A percentile compares a stretch with the other conserved stretches of the same genome.
phyloP scores from a whole-genome alignment of 345 rosid species.

The Eucalyptus decipiens region DNA sequence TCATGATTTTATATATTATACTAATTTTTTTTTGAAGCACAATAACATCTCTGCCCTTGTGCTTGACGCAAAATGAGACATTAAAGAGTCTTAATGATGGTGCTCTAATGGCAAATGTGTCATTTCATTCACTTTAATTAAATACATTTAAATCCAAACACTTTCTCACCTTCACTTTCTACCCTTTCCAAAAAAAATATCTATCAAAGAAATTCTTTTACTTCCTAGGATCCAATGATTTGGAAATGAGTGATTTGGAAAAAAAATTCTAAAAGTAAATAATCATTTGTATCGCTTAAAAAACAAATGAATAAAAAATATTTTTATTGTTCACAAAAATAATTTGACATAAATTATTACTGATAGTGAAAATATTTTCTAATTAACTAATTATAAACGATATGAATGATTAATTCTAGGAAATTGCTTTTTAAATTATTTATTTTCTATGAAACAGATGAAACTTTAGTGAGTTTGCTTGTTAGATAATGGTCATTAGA shows the following conservation, averaged over 20 bases:
- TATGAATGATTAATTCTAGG: not conserved
- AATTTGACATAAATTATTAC: not conserved
- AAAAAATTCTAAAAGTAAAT: not conserved
- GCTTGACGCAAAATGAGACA: not conserved
- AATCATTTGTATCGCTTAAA: accelerated
- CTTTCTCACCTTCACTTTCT: not conserved
- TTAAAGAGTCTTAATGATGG: not conserved
- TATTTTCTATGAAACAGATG: not conserved
- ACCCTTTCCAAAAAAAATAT: not conserved
- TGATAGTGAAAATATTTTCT: not conserved
- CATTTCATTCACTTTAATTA: not conserved
- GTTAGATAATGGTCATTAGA: not conserved
- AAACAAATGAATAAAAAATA: too few species aligned
- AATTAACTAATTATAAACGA: too few species aligned
- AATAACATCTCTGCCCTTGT: not conserved
- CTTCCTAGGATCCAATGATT: too few species aligned
- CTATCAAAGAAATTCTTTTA: not conserved
- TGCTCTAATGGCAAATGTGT: not conserved
- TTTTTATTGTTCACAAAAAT: too few species aligned
- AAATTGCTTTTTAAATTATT: too few species aligned
- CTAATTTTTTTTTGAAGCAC: not conserved
- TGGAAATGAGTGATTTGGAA: not conserved
- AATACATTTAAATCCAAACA: not conserved
- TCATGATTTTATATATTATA: not conserved
- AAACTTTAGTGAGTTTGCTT: not conserved